phyloP scores from a whole-genome alignment of 2,329 filamentous ascomycete species.

The Botrytis medusae region DNA sequence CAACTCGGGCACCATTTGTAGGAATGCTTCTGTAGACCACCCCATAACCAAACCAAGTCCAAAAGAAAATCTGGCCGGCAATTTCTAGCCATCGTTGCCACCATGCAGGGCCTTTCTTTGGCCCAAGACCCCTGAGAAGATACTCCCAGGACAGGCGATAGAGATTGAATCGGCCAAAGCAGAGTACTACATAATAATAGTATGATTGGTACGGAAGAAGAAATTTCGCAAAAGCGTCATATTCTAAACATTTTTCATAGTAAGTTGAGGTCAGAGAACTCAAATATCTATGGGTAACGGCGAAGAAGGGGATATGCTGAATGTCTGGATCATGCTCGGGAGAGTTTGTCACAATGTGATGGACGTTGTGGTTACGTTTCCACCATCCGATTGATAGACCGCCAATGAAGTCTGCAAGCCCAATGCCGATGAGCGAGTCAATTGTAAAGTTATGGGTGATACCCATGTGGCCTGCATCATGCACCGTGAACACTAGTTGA shows the following conservation, averaged over 20 bases:
- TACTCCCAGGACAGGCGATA: conserved; percentile 80
- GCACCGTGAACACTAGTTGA: conserved; percentile 88
- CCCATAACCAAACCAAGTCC: conserved; percentile 83
- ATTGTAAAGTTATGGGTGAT: conserved; percentile 87
- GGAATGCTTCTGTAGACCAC: conserved; percentile 73
- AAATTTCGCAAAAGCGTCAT: conserved; percentile 70
- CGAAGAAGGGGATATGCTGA: conserved; percentile 85
- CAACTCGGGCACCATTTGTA: conserved; percentile 64
- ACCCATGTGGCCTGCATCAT: conserved; percentile 96
- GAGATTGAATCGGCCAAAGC: conserved; percentile 83
- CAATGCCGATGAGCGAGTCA: conserved; percentile 83
- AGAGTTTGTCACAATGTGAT: conserved; percentile 93
- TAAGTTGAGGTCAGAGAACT: conserved; percentile 73
- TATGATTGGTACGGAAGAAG: conserved; percentile 74
- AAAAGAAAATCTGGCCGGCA: conserved; percentile 75
- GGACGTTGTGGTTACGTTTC: conserved; percentile 95
- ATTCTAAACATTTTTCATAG: conserved; percentile 78
- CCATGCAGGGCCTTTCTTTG: conserved; percentile 72
- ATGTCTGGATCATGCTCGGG: conserved; percentile 97
- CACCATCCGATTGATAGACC: conserved; percentile 94
- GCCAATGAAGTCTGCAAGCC: conserved; percentile 86
- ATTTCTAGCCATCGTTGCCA: conserved; percentile 85
- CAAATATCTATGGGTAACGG: conserved; percentile 79
- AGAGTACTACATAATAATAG: conserved; percentile 78
- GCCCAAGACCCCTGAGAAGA: conserved; percentile 67